phyloP scores from a whole-genome alignment of 148 eudicot species.

The Rhododendron williamsianum region DNA sequence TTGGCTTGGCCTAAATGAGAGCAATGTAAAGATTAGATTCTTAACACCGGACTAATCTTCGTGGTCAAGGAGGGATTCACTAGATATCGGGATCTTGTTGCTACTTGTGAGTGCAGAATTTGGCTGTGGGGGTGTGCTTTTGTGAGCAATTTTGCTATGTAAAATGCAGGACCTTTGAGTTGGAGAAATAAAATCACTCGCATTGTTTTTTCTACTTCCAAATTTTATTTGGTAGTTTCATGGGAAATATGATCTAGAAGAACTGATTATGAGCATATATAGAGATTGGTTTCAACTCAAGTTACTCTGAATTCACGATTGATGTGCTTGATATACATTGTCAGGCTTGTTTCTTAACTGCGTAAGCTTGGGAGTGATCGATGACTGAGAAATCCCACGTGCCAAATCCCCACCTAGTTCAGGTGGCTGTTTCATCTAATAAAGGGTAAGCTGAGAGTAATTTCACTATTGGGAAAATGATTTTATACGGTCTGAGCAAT shows the following conservation, averaged over 20 bases:
- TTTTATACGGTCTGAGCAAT: no score
- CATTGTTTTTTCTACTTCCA: neutral
- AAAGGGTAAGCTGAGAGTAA: no score
- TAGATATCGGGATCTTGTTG: neutral
- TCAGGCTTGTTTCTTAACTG: no score
- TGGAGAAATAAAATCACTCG: neutral
- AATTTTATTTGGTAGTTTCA: neutral
- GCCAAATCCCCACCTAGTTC: no score
- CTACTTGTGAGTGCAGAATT: neutral
- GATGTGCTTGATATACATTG: no score
- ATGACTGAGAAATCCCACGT: no score
- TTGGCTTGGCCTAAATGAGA: conserved; percentile 54
- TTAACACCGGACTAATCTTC: neutral
- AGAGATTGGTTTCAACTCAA: neutral
- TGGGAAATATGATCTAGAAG: neutral
- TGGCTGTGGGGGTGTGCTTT: neutral
- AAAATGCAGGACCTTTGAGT: neutral
- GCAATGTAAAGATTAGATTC: neutral
- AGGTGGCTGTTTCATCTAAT: no score
- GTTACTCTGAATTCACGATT: neutral
- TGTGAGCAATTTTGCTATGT: neutral
- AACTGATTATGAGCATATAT: neutral
- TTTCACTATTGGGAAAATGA: no score
- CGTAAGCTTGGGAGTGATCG: no score
- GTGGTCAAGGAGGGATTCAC: neutral